phyloP scores from a whole-genome alignment of 257 asterid genomes.

The Mentha longifolia region DNA sequence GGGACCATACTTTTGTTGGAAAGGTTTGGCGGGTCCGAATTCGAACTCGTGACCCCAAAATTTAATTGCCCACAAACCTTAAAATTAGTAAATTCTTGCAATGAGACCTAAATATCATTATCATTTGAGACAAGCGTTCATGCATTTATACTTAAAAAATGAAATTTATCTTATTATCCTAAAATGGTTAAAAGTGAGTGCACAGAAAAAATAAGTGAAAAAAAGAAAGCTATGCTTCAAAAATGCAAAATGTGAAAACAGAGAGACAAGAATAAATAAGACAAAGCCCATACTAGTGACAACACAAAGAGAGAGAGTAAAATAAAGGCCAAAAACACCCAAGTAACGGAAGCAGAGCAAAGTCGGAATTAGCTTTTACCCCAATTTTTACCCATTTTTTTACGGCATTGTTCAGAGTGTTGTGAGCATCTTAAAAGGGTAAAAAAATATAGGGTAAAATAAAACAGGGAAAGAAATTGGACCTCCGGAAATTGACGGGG shows the following conservation, averaged over 20 bases:
- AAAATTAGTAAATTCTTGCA: background rate
- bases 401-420: background rate
- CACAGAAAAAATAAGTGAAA: background rate
- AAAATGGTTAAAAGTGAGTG: background rate
- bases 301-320: conserved; percentile 11
- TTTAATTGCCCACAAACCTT: background rate
- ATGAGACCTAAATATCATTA: background rate
- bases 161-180: too few relatives aligned
- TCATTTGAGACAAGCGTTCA: background rate
- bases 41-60: background rate
- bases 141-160: background rate
- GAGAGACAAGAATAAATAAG: background rate
- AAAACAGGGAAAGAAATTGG: background rate
- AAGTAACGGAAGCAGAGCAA: conserved; percentile 1
- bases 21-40: too few relatives aligned
- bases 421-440: background rate
- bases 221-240: background rate
- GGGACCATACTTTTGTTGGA: background rate
- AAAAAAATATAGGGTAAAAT: background rate
- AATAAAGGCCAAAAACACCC: background rate
- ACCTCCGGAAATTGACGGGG: conserved; percentile 81
- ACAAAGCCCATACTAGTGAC: background rate
- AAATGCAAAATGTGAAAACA: conserved; percentile 3
- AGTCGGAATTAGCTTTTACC: background rate
- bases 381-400: background rate